Evolutionary conservation across 345 rosid species (phyloP).

Genomic region (Citrus mangshanensis): DNA sequence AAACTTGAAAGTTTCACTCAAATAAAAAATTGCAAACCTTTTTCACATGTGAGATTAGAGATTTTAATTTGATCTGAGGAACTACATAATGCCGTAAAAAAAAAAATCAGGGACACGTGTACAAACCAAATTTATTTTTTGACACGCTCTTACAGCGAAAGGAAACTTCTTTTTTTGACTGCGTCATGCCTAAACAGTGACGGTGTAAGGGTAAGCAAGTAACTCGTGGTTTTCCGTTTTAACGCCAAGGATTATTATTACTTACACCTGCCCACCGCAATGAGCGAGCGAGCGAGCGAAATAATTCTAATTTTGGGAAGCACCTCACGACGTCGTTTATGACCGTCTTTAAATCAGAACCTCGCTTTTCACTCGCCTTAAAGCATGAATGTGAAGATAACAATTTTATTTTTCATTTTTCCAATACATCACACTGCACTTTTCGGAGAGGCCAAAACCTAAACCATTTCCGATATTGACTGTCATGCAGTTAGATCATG

Average conservation of each 20-base stretch:
- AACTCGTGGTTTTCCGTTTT: background rate
- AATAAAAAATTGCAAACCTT: too few species aligned
- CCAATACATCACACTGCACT: background rate
- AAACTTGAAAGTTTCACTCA: too few species aligned
- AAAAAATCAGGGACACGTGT: background rate
- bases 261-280: too few species aligned
- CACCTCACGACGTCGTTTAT: background rate
- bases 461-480: background rate
- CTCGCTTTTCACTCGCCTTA: background rate
- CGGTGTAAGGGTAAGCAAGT: background rate
- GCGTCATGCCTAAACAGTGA: background rate
- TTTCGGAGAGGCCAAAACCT: background rate
- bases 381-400: background rate
- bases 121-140: background rate
- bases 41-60: too few species aligned
- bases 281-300: too few species aligned
- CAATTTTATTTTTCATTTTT: background rate
- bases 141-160: too few species aligned
- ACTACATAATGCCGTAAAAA: too few species aligned
- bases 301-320: background rate
- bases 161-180: background rate
- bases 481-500: background rate
- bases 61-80: too few species aligned
- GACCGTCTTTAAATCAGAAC: background rate
- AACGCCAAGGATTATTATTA: too few species aligned